phyloP scores from a whole-genome alignment of 2,329 filamentous ascomycete species.

The Trichoderma guizhouense region DNA sequence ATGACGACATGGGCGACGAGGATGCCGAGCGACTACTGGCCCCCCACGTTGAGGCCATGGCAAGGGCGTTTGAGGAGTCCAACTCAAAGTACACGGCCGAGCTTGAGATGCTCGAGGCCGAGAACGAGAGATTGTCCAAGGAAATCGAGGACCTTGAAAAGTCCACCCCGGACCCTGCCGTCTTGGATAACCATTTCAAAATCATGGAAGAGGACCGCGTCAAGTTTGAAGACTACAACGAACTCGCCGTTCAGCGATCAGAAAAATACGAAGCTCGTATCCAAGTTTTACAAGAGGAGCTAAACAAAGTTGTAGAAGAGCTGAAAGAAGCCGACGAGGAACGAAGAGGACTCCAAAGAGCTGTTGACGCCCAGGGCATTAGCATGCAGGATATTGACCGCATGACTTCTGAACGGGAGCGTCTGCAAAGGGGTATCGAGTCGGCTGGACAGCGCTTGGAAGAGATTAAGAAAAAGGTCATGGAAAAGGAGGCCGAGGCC shows the following conservation, averaged over 20 bases:
- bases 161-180: slow-evolving; percentile 75
- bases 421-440: slow-evolving; percentile 85
- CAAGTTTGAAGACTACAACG: slow-evolving; percentile 96
- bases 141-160: slow-evolving; percentile 91
- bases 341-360: slow-evolving; percentile 71
- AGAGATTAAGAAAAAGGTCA: slow-evolving; percentile 76
- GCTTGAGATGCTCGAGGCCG: slow-evolving; percentile 78
- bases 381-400: slow-evolving; percentile 98
- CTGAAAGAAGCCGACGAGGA: slow-evolving; percentile 80
- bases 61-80: slow-evolving; percentile 75
- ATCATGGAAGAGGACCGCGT: slow-evolving; percentile 91
- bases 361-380: slow-evolving; percentile 89
- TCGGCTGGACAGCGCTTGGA: slow-evolving; percentile 72
- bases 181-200: slow-evolving; percentile 84
- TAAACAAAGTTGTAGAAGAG: slow-evolving; percentile 73
- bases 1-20: slow-evolving; percentile 84
- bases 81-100: slow-evolving; percentile 85
- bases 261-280: slow-evolving; percentile 84
- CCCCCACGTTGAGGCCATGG: slow-evolving; percentile 86
- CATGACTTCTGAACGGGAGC: slow-evolving; percentile 93
- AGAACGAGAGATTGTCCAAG: slow-evolving; percentile 74
- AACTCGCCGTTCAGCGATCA: slow-evolving; percentile 74
- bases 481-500: slow-evolving; percentile 85
- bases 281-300: slow-evolving; percentile 78
- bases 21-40: slow-evolving; percentile 73